A percentile compares a stretch with the other conserved stretches of the same genome.
Conservation (phyloP, 2,329 filamentous ascomycete species). For the Rhinocladiella similis region DNA sequence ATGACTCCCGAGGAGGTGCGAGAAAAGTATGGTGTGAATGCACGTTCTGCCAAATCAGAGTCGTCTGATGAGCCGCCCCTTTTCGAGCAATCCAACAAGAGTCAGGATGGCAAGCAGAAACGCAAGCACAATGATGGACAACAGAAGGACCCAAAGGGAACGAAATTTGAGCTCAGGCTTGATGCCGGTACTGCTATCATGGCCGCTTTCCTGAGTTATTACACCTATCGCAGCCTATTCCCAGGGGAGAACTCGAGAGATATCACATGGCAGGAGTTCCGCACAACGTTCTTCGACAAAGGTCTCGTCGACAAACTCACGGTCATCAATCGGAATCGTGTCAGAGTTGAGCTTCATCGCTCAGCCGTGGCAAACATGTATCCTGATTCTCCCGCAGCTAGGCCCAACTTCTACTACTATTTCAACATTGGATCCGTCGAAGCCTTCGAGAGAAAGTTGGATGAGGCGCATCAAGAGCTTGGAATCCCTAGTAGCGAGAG, state of each 20-base stretch:
- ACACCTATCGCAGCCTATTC: conserved; percentile 65
- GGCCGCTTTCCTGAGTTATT: conserved; percentile 61
- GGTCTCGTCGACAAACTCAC: conserved; percentile 91
- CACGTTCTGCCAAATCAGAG: conserved; percentile 25
- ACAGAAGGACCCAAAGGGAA: conserved; percentile 37
- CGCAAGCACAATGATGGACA: conserved; percentile 31
- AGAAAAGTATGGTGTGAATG: conserved; percentile 36
- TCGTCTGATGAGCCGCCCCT: conserved; percentile 22
- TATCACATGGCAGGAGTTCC: conserved; percentile 97
- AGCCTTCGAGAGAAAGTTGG: conserved; percentile 83
- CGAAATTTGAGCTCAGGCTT: conserved; percentile 49
- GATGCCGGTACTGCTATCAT: conserved; percentile 59
- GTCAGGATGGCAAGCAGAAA: conserved; percentile 34
- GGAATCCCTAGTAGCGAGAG: conserved; percentile 83
- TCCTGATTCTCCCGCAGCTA: conserved; percentile 70
- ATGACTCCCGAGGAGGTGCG: conserved; percentile 46
- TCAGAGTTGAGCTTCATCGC: conserved; percentile 77
- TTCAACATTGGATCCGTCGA: conserved; percentile 96
- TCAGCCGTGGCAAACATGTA: conserved; percentile 71
- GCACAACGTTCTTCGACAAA: conserved; percentile 91
- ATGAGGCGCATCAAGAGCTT: conserved; percentile 83
- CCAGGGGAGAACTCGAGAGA: conserved; percentile 69
- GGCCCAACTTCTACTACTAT: conserved; percentile 77
- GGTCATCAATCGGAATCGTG: conserved; percentile 73
- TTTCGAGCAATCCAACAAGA: conserved; percentile 29